Conservation (phyloP, 2,329 filamentous ascomycete genomes). For the Ceratocystis lukuohia region DNA sequence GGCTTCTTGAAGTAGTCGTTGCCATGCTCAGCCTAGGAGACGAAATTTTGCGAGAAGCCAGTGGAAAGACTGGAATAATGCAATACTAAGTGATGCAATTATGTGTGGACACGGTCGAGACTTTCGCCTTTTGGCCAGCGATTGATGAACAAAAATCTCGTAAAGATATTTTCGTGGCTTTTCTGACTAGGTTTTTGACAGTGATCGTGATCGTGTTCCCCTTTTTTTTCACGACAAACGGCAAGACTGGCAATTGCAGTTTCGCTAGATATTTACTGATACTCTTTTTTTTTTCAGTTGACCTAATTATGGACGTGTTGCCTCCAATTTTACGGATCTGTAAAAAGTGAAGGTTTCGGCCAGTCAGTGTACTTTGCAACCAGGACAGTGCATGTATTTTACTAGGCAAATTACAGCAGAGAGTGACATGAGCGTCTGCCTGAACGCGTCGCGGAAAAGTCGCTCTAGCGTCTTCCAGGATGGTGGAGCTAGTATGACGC, state of each 20-base stretch:
- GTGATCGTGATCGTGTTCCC: not conserved
- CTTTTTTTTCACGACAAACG: not conserved
- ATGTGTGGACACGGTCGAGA: not conserved
- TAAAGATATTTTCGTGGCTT: not conserved
- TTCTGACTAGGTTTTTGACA: not conserved
- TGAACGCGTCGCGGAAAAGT: not conserved
- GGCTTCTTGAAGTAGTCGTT: constrained; percentile 14
- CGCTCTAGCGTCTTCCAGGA: not conserved
- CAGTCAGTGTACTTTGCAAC: not conserved
- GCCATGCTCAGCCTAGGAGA: constrained; percentile 6
- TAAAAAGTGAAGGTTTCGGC: constrained; percentile 1
- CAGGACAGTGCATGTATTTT: not conserved
- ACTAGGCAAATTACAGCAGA: not conserved
- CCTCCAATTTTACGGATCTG: not conserved
- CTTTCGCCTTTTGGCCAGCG: not conserved
- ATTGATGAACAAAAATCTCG: not conserved
- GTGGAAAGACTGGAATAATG: not conserved
- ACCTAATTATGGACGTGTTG: not conserved
- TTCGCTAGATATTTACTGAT: not conserved
- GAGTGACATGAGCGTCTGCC: not conserved
- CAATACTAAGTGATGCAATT: not conserved
- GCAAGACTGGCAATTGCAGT: not conserved
- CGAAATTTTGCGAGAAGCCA: constrained; percentile 5
- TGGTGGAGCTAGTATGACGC: too few relatives aligned
- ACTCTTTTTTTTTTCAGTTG: not conserved